Conservation (phyloP, 371 early-diverging fungal genomes). For the Mucor sp. region DNA sequence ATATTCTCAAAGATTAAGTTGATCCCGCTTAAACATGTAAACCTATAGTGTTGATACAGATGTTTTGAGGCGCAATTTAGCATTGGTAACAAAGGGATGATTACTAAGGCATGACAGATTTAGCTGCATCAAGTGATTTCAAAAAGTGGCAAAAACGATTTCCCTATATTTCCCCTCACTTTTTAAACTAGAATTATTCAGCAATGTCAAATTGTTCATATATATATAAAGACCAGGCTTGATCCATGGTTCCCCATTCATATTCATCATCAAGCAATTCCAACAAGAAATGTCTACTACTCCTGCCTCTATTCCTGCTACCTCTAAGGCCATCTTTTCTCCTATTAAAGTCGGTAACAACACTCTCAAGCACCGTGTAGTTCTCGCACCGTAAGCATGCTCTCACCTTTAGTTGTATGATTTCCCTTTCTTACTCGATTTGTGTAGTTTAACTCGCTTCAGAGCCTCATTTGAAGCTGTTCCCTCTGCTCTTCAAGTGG, state of each 20-base stretch:
- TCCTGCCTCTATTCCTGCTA: background rate
- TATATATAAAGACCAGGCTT: background rate
- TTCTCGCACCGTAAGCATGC: constrained; percentile 41
- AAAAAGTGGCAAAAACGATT: background rate
- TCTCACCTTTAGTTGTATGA: background rate
- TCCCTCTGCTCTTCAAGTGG: constrained; percentile 45
- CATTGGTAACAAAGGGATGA: background rate
- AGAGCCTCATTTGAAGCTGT: constrained; percentile 33
- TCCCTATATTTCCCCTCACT: background rate
- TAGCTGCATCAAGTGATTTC: background rate
- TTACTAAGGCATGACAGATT: background rate
- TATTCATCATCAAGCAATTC: background rate
- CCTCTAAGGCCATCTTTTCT: background rate
- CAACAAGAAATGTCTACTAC: background rate
- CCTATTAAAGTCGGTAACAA: constrained; percentile 19
- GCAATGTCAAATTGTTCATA: no score
- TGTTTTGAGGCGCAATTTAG: background rate
- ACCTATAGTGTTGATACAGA: background rate
- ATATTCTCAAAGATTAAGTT: background rate
- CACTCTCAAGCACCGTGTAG: constrained; percentile 54
- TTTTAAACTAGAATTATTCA: background rate
- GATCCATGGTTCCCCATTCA: background rate
- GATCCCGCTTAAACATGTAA: background rate
- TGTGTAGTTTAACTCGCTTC: constrained; percentile 56
- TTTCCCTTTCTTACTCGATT: background rate